Conservation (phyloP, 306 rosid species). For the Medicago truncatula region DNA sequence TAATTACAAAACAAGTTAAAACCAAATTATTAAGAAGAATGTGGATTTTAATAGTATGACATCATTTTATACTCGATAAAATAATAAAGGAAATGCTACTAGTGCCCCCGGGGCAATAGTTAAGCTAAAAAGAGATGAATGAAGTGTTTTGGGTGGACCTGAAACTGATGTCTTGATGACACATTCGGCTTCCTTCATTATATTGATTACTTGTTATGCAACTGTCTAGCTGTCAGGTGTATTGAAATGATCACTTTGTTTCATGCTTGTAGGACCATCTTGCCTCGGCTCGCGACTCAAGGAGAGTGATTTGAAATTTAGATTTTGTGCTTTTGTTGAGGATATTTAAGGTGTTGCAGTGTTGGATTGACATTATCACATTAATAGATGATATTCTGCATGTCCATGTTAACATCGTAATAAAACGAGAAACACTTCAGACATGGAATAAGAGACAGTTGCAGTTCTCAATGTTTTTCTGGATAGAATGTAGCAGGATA, state of each 20-base stretch:
- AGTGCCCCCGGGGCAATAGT: too few relatives aligned
- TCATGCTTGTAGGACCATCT: conserved; percentile 80
- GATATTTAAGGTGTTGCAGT: conserved; percentile 24
- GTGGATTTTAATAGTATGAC: conserved; percentile 1
- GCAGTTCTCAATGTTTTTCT: conserved; percentile 21
- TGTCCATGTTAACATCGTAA: conserved; percentile 46
- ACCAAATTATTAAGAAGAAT: not conserved
- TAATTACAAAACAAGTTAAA: not conserved
- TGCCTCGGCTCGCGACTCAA: conserved; percentile 83
- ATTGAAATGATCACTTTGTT: conserved; percentile 38
- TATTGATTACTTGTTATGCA: not conserved
- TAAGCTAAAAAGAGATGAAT: not conserved
- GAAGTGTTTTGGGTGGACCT: conserved; percentile 6
- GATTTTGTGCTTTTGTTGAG: conserved; percentile 39
- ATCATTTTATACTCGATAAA: not conserved
- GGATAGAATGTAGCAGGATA: conserved; percentile 46
- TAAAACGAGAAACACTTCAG: conserved; percentile 41
- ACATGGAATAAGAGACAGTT: conserved; percentile 39
- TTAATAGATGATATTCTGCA: conserved; percentile 31
- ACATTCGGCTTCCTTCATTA: not conserved
- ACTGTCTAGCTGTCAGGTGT: conserved; percentile 23
- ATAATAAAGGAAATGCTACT: too few relatives aligned
- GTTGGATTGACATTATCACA: conserved; percentile 43
- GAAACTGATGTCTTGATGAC: not conserved
- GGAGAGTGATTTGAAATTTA: conserved; percentile 62